These are phyloP conservation scores for Venustampulla echinocandica DNA, from an alignment of 495 filamentous ascomycete genomes.

Conservation along the genomic window DNA sequence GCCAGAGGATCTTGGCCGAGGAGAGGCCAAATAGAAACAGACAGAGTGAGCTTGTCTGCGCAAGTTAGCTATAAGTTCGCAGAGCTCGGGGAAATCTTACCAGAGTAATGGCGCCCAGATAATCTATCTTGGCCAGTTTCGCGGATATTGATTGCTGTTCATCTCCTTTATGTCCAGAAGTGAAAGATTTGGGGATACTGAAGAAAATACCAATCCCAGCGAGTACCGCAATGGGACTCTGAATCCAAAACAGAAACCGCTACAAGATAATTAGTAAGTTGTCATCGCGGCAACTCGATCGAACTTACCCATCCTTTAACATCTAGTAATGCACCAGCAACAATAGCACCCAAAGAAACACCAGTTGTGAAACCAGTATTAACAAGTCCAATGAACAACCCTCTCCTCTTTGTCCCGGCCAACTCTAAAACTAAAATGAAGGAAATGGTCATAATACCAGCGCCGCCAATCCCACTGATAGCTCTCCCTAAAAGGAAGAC, in stretches of 20 bases:
- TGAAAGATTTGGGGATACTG: constrained; percentile 43
- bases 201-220: constrained; percentile 50
- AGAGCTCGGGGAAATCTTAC: constrained; percentile 30
- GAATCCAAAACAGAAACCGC: constrained; percentile 60
- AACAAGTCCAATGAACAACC: constrained; percentile 60
- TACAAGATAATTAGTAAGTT: constrained; percentile 24
- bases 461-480: constrained; percentile 55
- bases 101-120: constrained; percentile 54
- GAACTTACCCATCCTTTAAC: constrained; percentile 58
- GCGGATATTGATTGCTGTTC: constrained; percentile 19
- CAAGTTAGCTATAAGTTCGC: constrained; percentile 7
- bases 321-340: constrained; percentile 55
- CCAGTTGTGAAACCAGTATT: constrained; percentile 61
- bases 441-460: constrained; percentile 55
- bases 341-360: constrained; percentile 58
- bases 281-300: background rate
- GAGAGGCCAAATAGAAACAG: constrained; percentile 57
- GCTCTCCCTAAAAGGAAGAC: constrained; percentile 59
- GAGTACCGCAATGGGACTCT: constrained; percentile 48
- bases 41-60: constrained; percentile 41
- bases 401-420: constrained; percentile 51
- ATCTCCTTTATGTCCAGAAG: constrained; percentile 7
- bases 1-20: constrained; percentile 40
- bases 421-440: constrained; percentile 65
- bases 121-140: constrained; percentile 58